These are phyloP conservation scores for Cladobotryum mycophilum DNA, from an alignment of 2,329 filamentous ascomycete species.

Conservation along the genomic window DNA sequence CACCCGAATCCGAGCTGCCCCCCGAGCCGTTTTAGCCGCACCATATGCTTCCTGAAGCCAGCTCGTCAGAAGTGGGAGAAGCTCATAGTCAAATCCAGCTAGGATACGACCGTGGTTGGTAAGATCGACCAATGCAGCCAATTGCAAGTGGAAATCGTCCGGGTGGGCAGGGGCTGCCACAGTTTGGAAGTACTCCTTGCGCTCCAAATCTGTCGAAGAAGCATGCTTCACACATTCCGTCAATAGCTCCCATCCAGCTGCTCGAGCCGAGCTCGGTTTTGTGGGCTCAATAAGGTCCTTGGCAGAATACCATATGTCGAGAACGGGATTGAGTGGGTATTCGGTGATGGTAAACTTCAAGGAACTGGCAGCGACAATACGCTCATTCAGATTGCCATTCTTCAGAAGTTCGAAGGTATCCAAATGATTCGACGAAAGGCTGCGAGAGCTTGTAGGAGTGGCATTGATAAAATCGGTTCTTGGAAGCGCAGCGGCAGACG, in stretches of 20 bases:
- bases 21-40: conserved; percentile 46
- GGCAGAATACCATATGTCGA: conserved; percentile 60
- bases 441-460: conserved; percentile 32
- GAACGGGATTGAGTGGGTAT: conserved; percentile 52
- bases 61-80: conserved; percentile 53
- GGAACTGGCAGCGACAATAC: conserved; percentile 51
- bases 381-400: conserved; percentile 45
- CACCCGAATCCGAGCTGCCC: conserved; percentile 33
- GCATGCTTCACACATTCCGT: conserved; percentile 59
- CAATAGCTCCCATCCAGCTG: conserved; percentile 59
- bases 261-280: conserved; percentile 48
- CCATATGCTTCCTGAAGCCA: conserved; percentile 56
- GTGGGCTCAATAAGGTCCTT: conserved; percentile 57
- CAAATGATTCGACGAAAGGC: conserved; percentile 46
- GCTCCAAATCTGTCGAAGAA: conserved; percentile 59
- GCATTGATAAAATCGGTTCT: conserved; percentile 41
- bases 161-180: conserved; percentile 49
- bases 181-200: conserved; percentile 59
- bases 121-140: conserved; percentile 56
- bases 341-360: conserved; percentile 51
- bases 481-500: conserved; percentile 32
- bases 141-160: conserved; percentile 61
- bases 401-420: conserved; percentile 50
- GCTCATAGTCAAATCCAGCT: conserved; percentile 61
- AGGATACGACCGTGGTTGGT: conserved; percentile 56